Percentiles rank a stretch among this genome's conserved stretches.
Conservation (phyloP, 1,284 basidiomycete species). For the Laetiporus sulphureus region DNA sequence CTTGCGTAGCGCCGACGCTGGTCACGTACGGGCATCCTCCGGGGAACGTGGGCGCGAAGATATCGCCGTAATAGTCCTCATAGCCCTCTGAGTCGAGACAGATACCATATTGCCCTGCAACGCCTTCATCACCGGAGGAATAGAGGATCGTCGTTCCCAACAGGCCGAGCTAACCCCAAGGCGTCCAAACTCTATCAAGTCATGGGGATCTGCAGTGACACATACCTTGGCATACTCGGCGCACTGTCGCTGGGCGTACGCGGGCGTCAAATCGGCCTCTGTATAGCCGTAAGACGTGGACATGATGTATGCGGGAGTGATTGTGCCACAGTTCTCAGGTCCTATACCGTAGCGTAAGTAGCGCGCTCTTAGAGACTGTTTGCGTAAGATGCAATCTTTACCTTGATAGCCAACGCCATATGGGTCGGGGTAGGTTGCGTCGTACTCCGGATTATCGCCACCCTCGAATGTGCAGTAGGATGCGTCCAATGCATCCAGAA, state of each 20-base stretch:
- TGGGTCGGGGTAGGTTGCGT: slow-evolving; percentile 22
- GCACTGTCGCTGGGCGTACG: slow-evolving; percentile 35
- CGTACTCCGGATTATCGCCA: slow-evolving; percentile 11
- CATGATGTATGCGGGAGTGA: slow-evolving; percentile 32
- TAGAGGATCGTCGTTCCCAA: slow-evolving; percentile 41
- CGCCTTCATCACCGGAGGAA: slow-evolving; percentile 44
- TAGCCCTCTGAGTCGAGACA: slow-evolving; percentile 9
- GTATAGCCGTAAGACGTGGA: slow-evolving; percentile 37
- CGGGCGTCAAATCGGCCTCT: slow-evolving; percentile 29
- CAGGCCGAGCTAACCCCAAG: neutral
- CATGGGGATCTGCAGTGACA: neutral
- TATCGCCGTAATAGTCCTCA: neutral
- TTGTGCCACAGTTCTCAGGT: slow-evolving; percentile 30
- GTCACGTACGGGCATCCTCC: slow-evolving; percentile 14
- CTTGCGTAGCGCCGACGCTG: slow-evolving; percentile 13
- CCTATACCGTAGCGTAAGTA: slow-evolving; percentile 10
- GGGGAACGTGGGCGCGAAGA: slow-evolving; percentile 13
- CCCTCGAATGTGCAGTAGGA: slow-evolving; percentile 12
- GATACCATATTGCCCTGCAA: slow-evolving; percentile 32
- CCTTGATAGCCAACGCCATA: slow-evolving; percentile 33
- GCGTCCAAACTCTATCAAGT: neutral
- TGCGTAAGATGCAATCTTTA: neutral
- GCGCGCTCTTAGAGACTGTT: neutral
- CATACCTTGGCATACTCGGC: slow-evolving; percentile 39
- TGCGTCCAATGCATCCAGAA: slow-evolving; percentile 13